Percentiles rank a stretch among this genome's conserved stretches.
These are phyloP conservation scores for bread wheat (Triticum aestivum) DNA, from an alignment of 176 grass and related monocot species.

Conservation along the genomic window IWGSC_CS_RefSeq_v2.1 NC_057794.1:593589597-593590096, in stretches of 20 bases:
- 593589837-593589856: constrained; percentile 18
- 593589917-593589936: not conserved
- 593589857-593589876: not conserved
- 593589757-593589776: constrained; percentile 22
- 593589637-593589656: constrained; percentile 83
- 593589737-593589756: constrained; percentile 65
- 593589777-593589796: not conserved
- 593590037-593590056: constrained; percentile 50
- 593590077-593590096: constrained; percentile 70
- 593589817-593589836: not conserved
- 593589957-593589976: not conserved
- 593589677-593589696: constrained; percentile 85
- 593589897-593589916: constrained; percentile 15
- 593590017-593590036: constrained; percentile 36
- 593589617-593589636: constrained; percentile 58
- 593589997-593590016: not conserved
- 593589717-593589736: constrained; percentile 62
- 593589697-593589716: constrained; percentile 93
- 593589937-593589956: not conserved
- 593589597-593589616: not conserved
- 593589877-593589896: not conserved
- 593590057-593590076: constrained; percentile 59
- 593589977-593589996: constrained; percentile 16
- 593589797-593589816: not conserved
- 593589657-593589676: constrained; percentile 84